A percentile compares a stretch with the other conserved stretches of the same genome.
Conservation (phyloP, 2,329 filamentous ascomycete genomes). For the Aspergillus alliaceus region DNA sequence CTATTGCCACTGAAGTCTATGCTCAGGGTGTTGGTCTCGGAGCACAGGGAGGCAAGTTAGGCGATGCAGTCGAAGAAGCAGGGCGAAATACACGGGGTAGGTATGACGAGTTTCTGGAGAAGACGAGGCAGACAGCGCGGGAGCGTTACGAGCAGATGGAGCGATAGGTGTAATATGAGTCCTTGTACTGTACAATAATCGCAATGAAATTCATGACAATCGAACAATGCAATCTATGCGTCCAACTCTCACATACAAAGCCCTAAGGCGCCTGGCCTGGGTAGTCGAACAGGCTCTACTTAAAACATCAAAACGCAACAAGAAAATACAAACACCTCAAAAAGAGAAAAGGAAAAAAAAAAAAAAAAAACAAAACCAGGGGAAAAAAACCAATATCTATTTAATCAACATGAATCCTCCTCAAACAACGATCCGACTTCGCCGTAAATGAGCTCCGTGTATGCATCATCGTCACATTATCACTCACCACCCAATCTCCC, state of each 20-base stretch:
- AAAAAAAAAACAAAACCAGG: too few species aligned
- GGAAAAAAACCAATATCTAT: too few species aligned
- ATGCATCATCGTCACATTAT: constrained; percentile 41
- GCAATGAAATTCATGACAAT: not conserved
- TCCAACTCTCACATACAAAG: too few species aligned
- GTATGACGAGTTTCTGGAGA: constrained; percentile 50
- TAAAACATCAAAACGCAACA: not conserved
- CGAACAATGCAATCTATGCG: too few species aligned
- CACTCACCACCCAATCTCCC: constrained; percentile 56
- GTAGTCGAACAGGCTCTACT: too few species aligned
- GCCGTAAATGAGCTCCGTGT: constrained; percentile 15
- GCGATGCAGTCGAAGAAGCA: constrained; percentile 50
- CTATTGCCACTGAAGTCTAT: constrained; percentile 50
- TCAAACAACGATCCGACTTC: constrained; percentile 1
- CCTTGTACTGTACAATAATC: not conserved
- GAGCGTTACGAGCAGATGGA: constrained; percentile 49
- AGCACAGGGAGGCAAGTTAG: constrained; percentile 50
- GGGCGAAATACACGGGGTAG: constrained; percentile 48
- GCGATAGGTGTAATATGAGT: not conserved
- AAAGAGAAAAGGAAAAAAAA: not conserved
- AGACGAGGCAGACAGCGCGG: constrained; percentile 48
- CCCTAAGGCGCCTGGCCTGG: not conserved
- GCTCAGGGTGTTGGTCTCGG: constrained; percentile 52
- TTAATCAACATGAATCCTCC: constrained; percentile 5
- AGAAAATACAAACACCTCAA: not conserved